Evolutionary conservation across 495 filamentous ascomycete species (phyloP).

Genomic region (Rhypophila decipiens): DNA sequence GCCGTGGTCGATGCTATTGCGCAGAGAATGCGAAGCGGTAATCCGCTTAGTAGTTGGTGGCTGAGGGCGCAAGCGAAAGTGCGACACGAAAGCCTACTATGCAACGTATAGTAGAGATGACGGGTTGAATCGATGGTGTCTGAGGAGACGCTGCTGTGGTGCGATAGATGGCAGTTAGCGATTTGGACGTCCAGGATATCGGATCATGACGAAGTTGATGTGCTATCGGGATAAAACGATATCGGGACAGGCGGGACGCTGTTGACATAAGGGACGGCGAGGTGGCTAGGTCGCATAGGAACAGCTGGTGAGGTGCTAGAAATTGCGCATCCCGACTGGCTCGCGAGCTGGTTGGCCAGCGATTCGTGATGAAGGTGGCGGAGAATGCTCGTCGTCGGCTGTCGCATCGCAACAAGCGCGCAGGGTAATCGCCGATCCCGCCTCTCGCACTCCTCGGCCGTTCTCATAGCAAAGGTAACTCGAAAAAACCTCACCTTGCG

Average conservation of each 20-base stretch:
- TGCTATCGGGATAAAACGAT: constrained; percentile 12
- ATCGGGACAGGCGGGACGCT: constrained; percentile 6
- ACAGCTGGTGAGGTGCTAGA: constrained; percentile 5
- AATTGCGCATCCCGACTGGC: constrained; percentile 13
- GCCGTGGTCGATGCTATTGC: neutral
- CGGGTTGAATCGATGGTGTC: too few species aligned
- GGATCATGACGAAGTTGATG: constrained; percentile 10
- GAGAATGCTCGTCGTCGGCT: constrained; percentile 1
- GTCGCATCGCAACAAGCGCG: neutral
- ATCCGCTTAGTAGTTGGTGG: too few species aligned
- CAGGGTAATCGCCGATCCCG: neutral
- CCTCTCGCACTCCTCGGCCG: neutral
- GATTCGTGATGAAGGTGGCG: constrained; percentile 12
- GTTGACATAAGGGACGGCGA: constrained; percentile 6
- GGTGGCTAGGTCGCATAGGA: constrained; percentile 9
- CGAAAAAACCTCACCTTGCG: too few species aligned
- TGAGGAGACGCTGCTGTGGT: constrained; percentile 2
- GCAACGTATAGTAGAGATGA: too few species aligned
- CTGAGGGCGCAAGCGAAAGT: too few species aligned
- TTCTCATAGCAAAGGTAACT: neutral
- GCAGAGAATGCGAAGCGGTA: neutral
- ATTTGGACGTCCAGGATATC: constrained; percentile 11
- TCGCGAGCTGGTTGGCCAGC: neutral
- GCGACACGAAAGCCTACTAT: too few species aligned
- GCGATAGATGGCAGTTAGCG: constrained; percentile 9